A percentile compares a stretch with the other conserved stretches of the same genome.
These are phyloP conservation scores for Helotiales sp. DNA, from an alignment of 2,329 filamentous ascomycete genomes.

Conservation along the genomic window DNA sequence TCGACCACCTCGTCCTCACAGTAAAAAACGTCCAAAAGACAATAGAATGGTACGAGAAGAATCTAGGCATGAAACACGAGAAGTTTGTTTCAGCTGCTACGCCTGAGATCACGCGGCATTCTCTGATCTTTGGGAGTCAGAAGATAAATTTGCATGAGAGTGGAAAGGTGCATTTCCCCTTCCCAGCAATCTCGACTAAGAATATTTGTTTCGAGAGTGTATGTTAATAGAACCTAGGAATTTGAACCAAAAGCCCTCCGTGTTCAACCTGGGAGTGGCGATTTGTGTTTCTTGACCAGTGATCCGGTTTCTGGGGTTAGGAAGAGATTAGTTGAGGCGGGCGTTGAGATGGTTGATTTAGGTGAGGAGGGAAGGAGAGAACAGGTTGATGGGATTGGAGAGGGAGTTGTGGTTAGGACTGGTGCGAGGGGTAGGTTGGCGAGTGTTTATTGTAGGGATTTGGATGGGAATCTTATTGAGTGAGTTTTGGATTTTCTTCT, in stretches of 20 bases:
- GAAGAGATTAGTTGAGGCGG: constrained; percentile 41
- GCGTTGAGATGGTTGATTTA: constrained; percentile 45
- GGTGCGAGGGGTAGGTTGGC: constrained; percentile 54
- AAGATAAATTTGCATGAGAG: constrained; percentile 63
- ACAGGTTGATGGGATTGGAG: constrained; percentile 27
- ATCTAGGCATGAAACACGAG: constrained; percentile 57
- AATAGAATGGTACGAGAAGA: constrained; percentile 53
- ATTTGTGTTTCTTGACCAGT: constrained; percentile 59
- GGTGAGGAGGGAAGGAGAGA: constrained; percentile 40
- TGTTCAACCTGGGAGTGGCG: constrained; percentile 56
- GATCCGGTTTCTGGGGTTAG: constrained; percentile 49
- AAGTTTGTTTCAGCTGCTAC: constrained; percentile 46
- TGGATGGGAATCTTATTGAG: constrained; percentile 64
- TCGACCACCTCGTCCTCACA: constrained; percentile 63
- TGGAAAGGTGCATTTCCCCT: constrained; percentile 39
- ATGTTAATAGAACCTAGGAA: constrained; percentile 36
- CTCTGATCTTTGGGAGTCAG: constrained; percentile 55
- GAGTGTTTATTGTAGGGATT: constrained; percentile 61
- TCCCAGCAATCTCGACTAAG: neutral
- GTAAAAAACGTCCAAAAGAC: constrained; percentile 51
- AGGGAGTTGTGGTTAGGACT: constrained; percentile 51
- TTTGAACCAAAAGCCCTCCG: constrained; percentile 58
- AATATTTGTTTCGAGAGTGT: neutral
- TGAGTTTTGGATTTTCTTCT: constrained; percentile 33
- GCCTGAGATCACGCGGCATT: constrained; percentile 44